Percentiles rank a stretch among this genome's conserved stretches.
These are phyloP conservation scores for Hylodesmum podocarpum DNA, from an alignment of 306 rosid species.

Conservation along the genomic window DNA sequence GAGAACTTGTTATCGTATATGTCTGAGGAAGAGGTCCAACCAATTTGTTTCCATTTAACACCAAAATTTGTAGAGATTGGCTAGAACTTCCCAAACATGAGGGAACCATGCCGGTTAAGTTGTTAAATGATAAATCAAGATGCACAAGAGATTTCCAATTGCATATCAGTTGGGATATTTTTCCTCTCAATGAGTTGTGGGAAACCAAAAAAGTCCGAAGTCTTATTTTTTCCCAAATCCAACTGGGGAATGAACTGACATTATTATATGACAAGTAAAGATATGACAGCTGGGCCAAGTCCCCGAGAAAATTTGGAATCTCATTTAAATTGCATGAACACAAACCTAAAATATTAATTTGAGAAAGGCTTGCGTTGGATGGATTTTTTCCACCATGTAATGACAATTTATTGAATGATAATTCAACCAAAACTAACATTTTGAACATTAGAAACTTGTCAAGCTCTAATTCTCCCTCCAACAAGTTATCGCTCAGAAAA, in stretches of 20 bases:
- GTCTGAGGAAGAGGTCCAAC: constrained; percentile 15
- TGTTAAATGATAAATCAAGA: background rate
- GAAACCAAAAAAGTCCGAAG: background rate
- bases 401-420: too few species aligned
- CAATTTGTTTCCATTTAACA: background rate
- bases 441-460: too few species aligned
- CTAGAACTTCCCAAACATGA: background rate
- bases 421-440: background rate
- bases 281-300: too few species aligned
- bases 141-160: background rate
- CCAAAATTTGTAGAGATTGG: background rate
- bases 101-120: background rate
- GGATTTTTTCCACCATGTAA: too few species aligned
- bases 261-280: too few species aligned
- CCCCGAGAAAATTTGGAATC: too few species aligned
- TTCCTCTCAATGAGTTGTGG: background rate
- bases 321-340: too few species aligned
- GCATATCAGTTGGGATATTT: background rate
- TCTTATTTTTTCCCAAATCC: background rate
- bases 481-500: accelerated
- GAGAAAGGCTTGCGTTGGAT: too few species aligned
- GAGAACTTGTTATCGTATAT: background rate
- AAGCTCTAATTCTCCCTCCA: too few species aligned
- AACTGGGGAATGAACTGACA: too few species aligned
- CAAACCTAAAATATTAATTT: too few species aligned